A percentile compares a stretch with the other conserved stretches of the same genome.
These are phyloP conservation scores for Climacium dendroides DNA, from an alignment of 225 moss, liverwort and hornwort species.

Conservation along the genomic window DNA sequence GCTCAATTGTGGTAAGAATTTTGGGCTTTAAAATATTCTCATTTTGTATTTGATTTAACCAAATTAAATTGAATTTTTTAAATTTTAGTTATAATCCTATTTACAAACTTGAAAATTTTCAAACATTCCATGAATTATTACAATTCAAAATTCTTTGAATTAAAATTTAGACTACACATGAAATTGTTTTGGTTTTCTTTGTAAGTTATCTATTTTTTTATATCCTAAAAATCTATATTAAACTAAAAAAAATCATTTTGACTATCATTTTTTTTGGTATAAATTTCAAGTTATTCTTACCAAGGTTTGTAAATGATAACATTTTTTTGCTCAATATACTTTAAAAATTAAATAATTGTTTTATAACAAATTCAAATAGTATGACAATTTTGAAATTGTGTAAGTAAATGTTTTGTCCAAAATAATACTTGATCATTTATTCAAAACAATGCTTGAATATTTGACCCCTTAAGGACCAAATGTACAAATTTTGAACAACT, in stretches of 20 bases:
- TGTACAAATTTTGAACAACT: neutral
- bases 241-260: neutral
- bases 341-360: rapidly evolving
- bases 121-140: neutral
- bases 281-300: neutral
- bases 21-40: too few species aligned
- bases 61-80: neutral
- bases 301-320: neutral
- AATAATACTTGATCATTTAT: neutral
- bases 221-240: neutral
- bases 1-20: rapidly evolving
- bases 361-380: neutral
- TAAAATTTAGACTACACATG: neutral
- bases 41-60: neutral
- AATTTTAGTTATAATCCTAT: neutral
- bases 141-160: neutral
- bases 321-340: neutral
- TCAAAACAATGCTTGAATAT: neutral
- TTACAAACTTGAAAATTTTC: neutral
- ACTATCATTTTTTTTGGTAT: neutral
- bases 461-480: rapidly evolving
- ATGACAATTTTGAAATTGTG: too few species aligned
- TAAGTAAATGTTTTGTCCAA: rapidly evolving
- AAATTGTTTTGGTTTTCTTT: neutral
- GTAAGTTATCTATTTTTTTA: neutral